A percentile compares a stretch with the other conserved stretches of the same genome.
Conservation (phyloP, 2,329 filamentous ascomycete genomes). For the Sporothrix globosa region DNA sequence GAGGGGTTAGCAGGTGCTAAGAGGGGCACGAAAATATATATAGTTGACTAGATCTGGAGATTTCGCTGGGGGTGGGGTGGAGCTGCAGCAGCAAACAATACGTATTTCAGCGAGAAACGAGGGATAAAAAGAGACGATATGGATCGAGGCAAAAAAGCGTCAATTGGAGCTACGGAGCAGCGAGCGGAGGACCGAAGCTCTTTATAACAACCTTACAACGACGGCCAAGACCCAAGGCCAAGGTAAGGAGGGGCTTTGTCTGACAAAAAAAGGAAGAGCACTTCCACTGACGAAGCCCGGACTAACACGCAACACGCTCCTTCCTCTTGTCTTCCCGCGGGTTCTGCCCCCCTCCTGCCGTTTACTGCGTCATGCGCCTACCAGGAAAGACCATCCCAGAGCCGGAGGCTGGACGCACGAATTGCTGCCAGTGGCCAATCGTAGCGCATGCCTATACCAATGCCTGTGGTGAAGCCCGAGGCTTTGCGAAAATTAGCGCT, state of each 20-base stretch:
- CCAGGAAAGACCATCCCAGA: conserved; percentile 22
- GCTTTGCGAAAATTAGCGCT: conserved; percentile 31
- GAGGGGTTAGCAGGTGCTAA: conserved; percentile 30
- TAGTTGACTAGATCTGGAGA: conserved; percentile 26
- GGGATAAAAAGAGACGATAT: conserved; percentile 11
- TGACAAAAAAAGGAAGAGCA: conserved; percentile 23
- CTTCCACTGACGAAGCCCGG: conserved; percentile 3
- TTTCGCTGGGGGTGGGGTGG: conserved; percentile 26
- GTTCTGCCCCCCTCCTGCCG: neutral
- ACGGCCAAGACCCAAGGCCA: neutral
- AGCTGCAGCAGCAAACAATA: conserved; percentile 1
- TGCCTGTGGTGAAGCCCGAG: conserved; percentile 31
- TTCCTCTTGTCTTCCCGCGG: neutral
- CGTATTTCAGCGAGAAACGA: conserved; percentile 26
- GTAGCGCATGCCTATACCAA: conserved; percentile 1
- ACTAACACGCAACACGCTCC: conserved; percentile 23
- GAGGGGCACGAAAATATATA: conserved; percentile 33
- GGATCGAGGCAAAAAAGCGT: neutral
- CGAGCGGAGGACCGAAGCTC: conserved; percentile 26
- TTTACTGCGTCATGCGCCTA: conserved; percentile 18
- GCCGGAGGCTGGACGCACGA: conserved; percentile 21
- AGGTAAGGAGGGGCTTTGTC: conserved; percentile 28
- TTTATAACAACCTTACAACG: conserved; percentile 25
- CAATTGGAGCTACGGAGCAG: conserved; percentile 6
- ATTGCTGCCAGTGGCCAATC: conserved; percentile 25